Conservation (phyloP, 352 stramenopile species). For the Pythium grandisporangium region DNA sequence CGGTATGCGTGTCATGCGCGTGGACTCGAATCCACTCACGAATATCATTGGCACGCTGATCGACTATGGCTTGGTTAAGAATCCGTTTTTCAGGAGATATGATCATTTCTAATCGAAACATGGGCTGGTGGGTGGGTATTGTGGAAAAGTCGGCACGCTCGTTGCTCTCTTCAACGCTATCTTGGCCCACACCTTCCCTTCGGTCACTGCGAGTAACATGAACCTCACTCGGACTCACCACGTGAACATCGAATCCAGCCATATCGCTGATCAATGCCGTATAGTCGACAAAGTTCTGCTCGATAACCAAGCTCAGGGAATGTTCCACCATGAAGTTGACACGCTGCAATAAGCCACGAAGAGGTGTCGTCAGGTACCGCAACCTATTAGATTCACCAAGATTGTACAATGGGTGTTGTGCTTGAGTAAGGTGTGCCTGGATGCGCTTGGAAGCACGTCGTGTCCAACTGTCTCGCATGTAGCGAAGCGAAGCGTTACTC, state of each 20-base stretch:
- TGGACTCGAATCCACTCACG: slow-evolving; percentile 50
- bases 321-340: slow-evolving; percentile 83
- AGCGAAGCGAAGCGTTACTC: slow-evolving; percentile 56
- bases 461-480: slow-evolving; percentile 76
- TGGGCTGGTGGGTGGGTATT: slow-evolving; percentile 32
- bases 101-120: slow-evolving; percentile 67
- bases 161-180: no score
- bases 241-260: slow-evolving; percentile 40
- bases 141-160: slow-evolving; percentile 1
- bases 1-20: slow-evolving; percentile 28
- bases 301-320: slow-evolving; percentile 47
- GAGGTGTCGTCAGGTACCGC: slow-evolving; percentile 49
- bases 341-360: slow-evolving; percentile 53
- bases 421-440: slow-evolving; percentile 45
- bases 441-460: slow-evolving; percentile 64
- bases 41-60: slow-evolving; percentile 43
- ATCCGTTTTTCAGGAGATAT: slow-evolving; percentile 42
- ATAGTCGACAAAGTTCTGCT: slow-evolving; percentile 65
- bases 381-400: slow-evolving; percentile 51
- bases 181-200: no score
- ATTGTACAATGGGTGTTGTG: slow-evolving; percentile 50
- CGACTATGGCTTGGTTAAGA: slow-evolving; percentile 49
- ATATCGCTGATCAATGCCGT: slow-evolving; percentile 60
- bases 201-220: slow-evolving; percentile 8
- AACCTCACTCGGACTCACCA: slow-evolving; percentile 40